These are phyloP conservation scores for Solanum hybrid DNA, from an alignment of 305 asterid genomes.

Conservation along the genomic window DNA sequence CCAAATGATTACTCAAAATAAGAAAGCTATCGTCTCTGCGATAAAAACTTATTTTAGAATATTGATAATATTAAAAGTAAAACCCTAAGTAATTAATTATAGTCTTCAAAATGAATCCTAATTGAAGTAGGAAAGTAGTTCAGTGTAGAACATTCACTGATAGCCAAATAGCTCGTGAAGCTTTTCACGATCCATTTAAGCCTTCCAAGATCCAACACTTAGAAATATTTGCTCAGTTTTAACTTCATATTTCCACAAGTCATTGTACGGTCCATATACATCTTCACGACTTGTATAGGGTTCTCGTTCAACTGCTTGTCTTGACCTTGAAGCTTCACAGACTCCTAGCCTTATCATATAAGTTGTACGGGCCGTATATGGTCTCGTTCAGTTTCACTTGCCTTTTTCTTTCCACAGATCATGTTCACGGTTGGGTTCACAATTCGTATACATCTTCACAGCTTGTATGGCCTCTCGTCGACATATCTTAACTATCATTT, in stretches of 20 bases:
- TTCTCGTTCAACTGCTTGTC: not conserved
- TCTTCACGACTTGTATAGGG: not conserved
- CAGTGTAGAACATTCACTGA: not conserved
- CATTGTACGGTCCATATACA: not conserved
- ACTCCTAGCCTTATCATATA: not conserved
- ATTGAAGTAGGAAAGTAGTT: not conserved
- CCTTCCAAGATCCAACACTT: not conserved
- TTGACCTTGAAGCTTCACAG: not conserved
- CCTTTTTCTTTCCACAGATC: not conserved
- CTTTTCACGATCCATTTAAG: not conserved
- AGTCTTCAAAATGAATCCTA: not conserved
- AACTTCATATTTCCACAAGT: not conserved
- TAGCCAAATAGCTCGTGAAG: too few relatives aligned
- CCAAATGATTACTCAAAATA: not conserved
- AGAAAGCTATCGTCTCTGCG: not conserved
- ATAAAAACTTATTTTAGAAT: too few relatives aligned
- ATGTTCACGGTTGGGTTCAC: not conserved
- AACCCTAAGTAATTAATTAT: not conserved
- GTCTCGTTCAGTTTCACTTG: not conserved
- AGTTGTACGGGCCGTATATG: not conserved
- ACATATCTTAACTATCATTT: not conserved
- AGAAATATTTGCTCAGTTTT: too few relatives aligned
- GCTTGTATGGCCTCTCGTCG: not conserved
- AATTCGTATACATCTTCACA: not conserved
- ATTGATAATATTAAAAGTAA: not conserved